Evolutionary conservation across 768 basidiomycete species (phyloP).

Genomic region (Tylopilus balloui): DNA sequence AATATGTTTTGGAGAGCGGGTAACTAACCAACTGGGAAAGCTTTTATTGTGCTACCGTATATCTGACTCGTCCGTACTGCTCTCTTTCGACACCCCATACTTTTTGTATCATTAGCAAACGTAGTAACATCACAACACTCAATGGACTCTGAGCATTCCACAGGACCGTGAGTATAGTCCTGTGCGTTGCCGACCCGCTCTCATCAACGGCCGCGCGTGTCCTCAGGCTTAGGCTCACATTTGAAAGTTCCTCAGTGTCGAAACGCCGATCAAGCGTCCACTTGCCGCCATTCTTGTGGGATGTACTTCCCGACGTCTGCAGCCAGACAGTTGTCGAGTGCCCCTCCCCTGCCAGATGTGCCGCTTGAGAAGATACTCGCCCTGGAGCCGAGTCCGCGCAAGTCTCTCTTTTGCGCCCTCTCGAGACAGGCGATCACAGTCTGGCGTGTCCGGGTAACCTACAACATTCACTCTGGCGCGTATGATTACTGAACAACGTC

Average conservation of each 20-base stretch:
- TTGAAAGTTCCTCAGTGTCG: background rate
- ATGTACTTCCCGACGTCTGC: constrained; percentile 90
- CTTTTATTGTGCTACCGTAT: constrained; percentile 16
- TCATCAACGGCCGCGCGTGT: constrained; percentile 4
- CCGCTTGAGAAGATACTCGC: constrained; percentile 54
- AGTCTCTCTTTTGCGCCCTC: constrained; percentile 72
- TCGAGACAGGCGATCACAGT: constrained; percentile 68
- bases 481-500: constrained; percentile 1
- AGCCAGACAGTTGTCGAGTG: constrained; percentile 65
- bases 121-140: constrained; percentile 18
- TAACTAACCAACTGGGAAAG: constrained; percentile 5
- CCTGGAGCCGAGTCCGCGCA: constrained; percentile 63
- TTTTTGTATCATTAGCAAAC: constrained; percentile 33
- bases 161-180: constrained; percentile 3
- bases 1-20: constrained; percentile 23
- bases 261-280: background rate
- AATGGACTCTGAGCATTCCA: background rate
- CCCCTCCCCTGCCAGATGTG: constrained; percentile 63
- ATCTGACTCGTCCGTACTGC: constrained; percentile 14
- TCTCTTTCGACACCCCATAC: constrained; percentile 11
- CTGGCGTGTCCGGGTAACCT: constrained; percentile 77
- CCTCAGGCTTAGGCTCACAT: constrained; percentile 7
- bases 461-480: background rate
- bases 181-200: background rate
- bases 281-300: background rate